Percentiles rank a stretch among this genome's conserved stretches.
phyloP scores from a whole-genome alignment of 2,329 filamentous ascomycete species.

The Ophiostoma himal-ulmi region DNA sequence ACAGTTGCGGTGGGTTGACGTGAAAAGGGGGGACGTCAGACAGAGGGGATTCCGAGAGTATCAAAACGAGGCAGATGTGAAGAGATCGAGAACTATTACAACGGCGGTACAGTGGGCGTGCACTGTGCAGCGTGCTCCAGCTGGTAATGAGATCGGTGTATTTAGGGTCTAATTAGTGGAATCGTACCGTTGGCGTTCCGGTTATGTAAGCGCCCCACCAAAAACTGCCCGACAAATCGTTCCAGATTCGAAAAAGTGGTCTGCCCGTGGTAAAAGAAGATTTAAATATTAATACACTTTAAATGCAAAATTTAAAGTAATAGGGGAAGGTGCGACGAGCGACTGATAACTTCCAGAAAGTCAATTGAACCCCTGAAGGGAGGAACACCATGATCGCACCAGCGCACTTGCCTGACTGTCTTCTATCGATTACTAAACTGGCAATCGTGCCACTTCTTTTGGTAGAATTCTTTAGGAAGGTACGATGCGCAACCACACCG shows the following conservation, averaged over 20 bases:
- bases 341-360: not conserved
- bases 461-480: not conserved
- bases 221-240: conserved; percentile 17
- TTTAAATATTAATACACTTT: not conserved
- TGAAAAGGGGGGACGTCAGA: conserved; percentile 4
- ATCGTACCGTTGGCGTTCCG: not conserved
- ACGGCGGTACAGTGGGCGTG: not conserved
- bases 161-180: not conserved
- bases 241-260: conserved; percentile 23
- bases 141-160: not conserved
- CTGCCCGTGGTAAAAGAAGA: not conserved
- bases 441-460: not conserved
- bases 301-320: not conserved
- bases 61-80: not conserved
- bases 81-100: not conserved
- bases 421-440: too few relatives aligned
- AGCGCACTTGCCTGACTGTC: not conserved
- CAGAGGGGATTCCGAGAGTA: not conserved
- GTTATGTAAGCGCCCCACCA: conserved; percentile 6
- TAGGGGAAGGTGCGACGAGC: not conserved
- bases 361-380: not conserved
- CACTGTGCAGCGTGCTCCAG: not conserved
- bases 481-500: not conserved
- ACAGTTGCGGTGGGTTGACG: not conserved
- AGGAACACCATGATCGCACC: not conserved